Base-by-base conservation (phyloP, 768 basidiomycete species). In the Chalciporus piperatus region DNA sequence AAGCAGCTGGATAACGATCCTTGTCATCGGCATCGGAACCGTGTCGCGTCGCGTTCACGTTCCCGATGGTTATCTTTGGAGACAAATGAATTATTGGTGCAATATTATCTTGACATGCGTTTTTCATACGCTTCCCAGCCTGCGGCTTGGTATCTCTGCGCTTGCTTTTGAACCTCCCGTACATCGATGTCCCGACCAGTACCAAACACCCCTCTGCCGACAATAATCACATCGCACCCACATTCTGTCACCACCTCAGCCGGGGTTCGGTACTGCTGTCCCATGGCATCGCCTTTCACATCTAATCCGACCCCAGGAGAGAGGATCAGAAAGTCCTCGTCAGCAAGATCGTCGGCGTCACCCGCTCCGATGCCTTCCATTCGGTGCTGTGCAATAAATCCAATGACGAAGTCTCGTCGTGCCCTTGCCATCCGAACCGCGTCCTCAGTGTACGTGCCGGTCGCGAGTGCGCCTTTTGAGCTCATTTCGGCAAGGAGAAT, bases 401-500 rank as follows among this genome's bases (percentile, higher is more conserved):
- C 97, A 59, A 98, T 84, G 41, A 98, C 96, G 66, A 98, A 99
- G 58, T 87, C 82, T 17, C 82, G 80, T 59, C 88, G 77, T 35
- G 75, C 75, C 17, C 89, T 80, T 8, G 97, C 96, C 89, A 98
- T 95, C 12, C 81, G 79, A 40, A 98, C 85, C 1, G 95, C 87
- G 38, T 83, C 79, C 50, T 84, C 79, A 0, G 92, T 95, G 71
- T 99, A 99, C 16, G 76, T 61, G 8, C 92, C 94, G 3, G 77
- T 80, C 2, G 95, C 87, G 48, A 99, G 82, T 27, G 85, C 84
- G 7, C 93, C 96, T 54, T 83, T 82, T 22, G 90, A 91, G 62
- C 90, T 93, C 97, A 99, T 99, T 69, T 98, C 94, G 33, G 95
- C 91, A 40, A 99, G 84, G 33, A 99, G 77, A 41, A 99, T 76